These are phyloP conservation scores for Plenodomus tracheiphilus DNA, from an alignment of 2,329 filamentous ascomycete species.

Conservation along the genomic window DNA sequence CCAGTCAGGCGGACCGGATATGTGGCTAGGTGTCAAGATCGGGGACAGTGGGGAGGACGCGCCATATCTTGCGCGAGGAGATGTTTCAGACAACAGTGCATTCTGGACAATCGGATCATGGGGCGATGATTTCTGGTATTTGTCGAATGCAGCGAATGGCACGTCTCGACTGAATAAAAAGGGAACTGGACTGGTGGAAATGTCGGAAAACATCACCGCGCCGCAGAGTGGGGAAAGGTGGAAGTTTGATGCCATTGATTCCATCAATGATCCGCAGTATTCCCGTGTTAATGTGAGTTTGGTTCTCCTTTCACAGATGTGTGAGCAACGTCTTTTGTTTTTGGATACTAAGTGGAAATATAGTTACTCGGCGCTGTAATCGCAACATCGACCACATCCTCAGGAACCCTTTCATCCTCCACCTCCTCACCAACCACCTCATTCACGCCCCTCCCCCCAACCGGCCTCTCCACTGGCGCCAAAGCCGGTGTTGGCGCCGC, in stretches of 20 bases:
- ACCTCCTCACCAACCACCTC: background rate
- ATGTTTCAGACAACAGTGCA: constrained; percentile 20
- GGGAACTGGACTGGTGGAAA: constrained; percentile 5
- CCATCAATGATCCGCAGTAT: constrained; percentile 18
- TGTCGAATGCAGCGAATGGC: constrained; percentile 23
- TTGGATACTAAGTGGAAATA: constrained; percentile 1
- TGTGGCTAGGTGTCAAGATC: constrained; percentile 11
- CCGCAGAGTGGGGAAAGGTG: constrained; percentile 18
- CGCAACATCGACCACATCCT: constrained; percentile 1
- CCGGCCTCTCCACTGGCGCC: constrained; percentile 22
- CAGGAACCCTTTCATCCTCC: constrained; percentile 1
- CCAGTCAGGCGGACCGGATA: constrained; percentile 16
- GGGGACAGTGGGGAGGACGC: constrained; percentile 16
- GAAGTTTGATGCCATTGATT: constrained; percentile 10
- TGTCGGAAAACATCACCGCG: constrained; percentile 20
- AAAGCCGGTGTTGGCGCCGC: constrained; percentile 26
- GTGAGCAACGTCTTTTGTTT: background rate
- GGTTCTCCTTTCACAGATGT: background rate
- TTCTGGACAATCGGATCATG: constrained; percentile 25
- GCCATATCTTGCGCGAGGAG: constrained; percentile 16
- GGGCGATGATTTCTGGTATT: constrained; percentile 24
- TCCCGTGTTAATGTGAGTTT: constrained; percentile 16
- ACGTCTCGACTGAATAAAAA: constrained; percentile 13
- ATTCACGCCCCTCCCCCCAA: constrained; percentile 15
- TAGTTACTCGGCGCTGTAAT: constrained; percentile 7